Evolutionary conservation across 441 rosid genomes (phyloP), one percentile per base, ranked within the genome.

Genomic region (Erodium trifolium): DNA sequence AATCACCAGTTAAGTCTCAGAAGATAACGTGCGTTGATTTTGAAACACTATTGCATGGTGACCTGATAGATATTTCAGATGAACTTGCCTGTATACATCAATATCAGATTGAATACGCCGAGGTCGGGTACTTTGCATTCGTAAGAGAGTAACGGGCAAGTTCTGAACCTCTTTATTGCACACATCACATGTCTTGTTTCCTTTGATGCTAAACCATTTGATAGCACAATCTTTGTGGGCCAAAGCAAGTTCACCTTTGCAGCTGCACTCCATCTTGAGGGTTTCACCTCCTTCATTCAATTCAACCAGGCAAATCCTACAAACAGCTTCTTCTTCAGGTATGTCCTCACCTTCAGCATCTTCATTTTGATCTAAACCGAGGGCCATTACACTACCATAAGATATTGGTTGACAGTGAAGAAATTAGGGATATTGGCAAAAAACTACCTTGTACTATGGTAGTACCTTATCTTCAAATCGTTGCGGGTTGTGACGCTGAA

Each of bases 161-260:
- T 82, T 82, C 18, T 60, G 81, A 71, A 82, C 86, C 16, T 82
- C 86, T 55, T 74, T 80, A 78, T 71, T 74, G 78, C 86, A 82
- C 29, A 82, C 80, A 63, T 82, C 86, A 75, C 86, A 82, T 9
- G 70, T 80, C 72, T 75, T 82, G 76, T 82, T 82, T 51, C 83
- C 86, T 75, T 82, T 82, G 71, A 80, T 80, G 70, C 79, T 80
- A 76, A 82, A 82, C 86, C 86, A 82, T 68, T 80, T 82, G 65
- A 82, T 68, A 4, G 80, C 82, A 73, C 86, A 82, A 43, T 82
- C 83, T 78, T 78, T 68, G 67, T 82, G 86, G 65, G 83, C 82
- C 41, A 80, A 77, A 1, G 86, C 86, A 66, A 82, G 86, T 64
- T 80, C 83, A 60, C 83, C 86, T 77, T 73, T 82, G 72, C 86